These are phyloP conservation scores for Hirschioporus abietinus DNA, from an alignment of 768 basidiomycete species.

Conservation along the genomic window DNA sequence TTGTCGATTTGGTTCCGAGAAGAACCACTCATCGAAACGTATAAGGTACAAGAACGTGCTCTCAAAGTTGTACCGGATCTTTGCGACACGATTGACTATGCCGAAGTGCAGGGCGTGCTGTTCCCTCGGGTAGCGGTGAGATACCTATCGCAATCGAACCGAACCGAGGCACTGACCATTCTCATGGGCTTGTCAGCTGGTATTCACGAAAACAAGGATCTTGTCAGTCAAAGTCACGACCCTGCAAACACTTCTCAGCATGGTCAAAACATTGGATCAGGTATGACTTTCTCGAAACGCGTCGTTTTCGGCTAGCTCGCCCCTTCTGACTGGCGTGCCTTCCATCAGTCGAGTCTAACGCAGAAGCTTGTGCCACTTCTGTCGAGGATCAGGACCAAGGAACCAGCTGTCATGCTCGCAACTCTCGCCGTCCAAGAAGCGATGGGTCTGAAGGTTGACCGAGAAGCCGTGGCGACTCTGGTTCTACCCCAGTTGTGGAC, in stretches of 20 bases:
- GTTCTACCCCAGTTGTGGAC: slow-evolving; percentile 92
- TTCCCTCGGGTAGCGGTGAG: slow-evolving; percentile 92
- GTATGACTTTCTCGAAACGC: slow-evolving; percentile 30
- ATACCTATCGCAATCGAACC: slow-evolving; percentile 9
- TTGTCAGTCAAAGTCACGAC: slow-evolving; percentile 90
- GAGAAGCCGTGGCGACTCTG: slow-evolving; percentile 85
- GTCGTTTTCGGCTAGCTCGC: not conserved
- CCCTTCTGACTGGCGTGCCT: slow-evolving; percentile 5
- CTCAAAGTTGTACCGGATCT: slow-evolving; percentile 78
- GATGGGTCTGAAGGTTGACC: slow-evolving; percentile 92
- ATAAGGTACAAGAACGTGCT: slow-evolving; percentile 89
- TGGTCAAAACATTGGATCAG: slow-evolving; percentile 90
- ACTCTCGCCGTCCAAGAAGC: slow-evolving; percentile 89
- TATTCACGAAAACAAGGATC: slow-evolving; percentile 90
- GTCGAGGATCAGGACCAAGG: slow-evolving; percentile 93
- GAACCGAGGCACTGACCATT: not conserved
- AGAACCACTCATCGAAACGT: slow-evolving; percentile 11
- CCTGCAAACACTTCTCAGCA: slow-evolving; percentile 70
- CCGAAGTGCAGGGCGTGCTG: slow-evolving; percentile 84
- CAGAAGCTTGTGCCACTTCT: slow-evolving; percentile 94
- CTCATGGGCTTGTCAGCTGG: slow-evolving; percentile 46
- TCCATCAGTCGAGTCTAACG: slow-evolving; percentile 67
- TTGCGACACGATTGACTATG: slow-evolving; percentile 92
- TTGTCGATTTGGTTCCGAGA: slow-evolving; percentile 5
- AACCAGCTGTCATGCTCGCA: slow-evolving; percentile 93